phyloP scores from a whole-genome alignment of 768 basidiomycete species.

The Lentinus brumalis region DNA sequence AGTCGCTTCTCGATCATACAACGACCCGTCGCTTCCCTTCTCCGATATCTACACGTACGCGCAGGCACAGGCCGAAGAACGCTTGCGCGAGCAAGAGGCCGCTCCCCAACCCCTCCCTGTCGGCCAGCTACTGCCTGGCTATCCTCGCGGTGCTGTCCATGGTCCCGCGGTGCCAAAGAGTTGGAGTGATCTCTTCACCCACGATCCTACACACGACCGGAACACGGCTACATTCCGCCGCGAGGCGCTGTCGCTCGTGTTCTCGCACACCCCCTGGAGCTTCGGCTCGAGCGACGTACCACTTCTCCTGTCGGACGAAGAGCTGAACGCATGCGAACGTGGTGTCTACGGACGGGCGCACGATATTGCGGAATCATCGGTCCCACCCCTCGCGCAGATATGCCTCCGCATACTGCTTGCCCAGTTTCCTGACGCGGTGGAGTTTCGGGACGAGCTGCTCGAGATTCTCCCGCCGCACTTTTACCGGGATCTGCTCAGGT shows the following conservation, averaged over 20 bases:
- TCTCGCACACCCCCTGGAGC: slow-evolving; percentile 34
- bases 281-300: slow-evolving; percentile 19
- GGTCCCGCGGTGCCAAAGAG: slow-evolving; percentile 48
- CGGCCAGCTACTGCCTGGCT: slow-evolving; percentile 22
- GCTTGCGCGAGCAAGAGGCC: background rate
- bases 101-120: slow-evolving; percentile 19
- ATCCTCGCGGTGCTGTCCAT: slow-evolving; percentile 26
- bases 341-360: background rate
- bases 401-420: slow-evolving; percentile 54
- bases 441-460: slow-evolving; percentile 48
- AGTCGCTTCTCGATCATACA: slow-evolving; percentile 29
- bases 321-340: background rate
- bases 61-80: background rate
- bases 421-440: slow-evolving; percentile 31
- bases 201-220: slow-evolving; percentile 30
- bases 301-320: background rate
- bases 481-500: slow-evolving; percentile 57
- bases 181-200: slow-evolving; percentile 45
- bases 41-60: slow-evolving; percentile 37
- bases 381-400: slow-evolving; percentile 57
- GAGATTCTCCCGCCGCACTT: slow-evolving; percentile 61
- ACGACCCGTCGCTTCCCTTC: slow-evolving; percentile 48
- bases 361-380: slow-evolving; percentile 12
- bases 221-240: slow-evolving; percentile 47
- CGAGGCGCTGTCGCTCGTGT: slow-evolving; percentile 56